Percentiles rank a stretch among this genome's conserved stretches.
phyloP scores from a whole-genome alignment of 345 rosid species.

The Clarkia xantiana region DNA sequence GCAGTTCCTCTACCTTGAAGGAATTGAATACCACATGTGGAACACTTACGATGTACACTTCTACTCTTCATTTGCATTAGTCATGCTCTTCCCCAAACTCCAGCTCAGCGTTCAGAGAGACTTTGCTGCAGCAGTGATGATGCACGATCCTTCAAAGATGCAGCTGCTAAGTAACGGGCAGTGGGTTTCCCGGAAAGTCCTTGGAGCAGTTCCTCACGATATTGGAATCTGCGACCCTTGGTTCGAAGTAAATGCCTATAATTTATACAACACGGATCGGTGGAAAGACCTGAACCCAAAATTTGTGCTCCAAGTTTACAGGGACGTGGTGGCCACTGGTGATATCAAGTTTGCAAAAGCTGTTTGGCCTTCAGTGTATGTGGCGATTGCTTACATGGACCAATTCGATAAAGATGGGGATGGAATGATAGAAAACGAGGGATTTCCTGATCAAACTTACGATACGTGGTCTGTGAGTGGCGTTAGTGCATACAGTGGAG shows the following conservation, averaged over 20 bases:
- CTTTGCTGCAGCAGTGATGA: slow-evolving; percentile 84
- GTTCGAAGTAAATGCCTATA: slow-evolving; percentile 80
- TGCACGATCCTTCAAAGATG: slow-evolving; percentile 71
- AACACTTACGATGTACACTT: slow-evolving; percentile 94
- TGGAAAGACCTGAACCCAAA: slow-evolving; percentile 97
- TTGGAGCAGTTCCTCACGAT: slow-evolving; percentile 95
- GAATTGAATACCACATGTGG: slow-evolving; percentile 86
- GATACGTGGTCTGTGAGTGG: slow-evolving; percentile 93
- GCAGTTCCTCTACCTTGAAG: slow-evolving; percentile 87
- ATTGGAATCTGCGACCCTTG: slow-evolving; percentile 74
- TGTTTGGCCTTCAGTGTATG: slow-evolving; percentile 87
- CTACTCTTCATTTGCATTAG: slow-evolving; percentile 72
- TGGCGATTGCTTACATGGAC: slow-evolving; percentile 83
- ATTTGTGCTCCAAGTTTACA: slow-evolving; percentile 81
- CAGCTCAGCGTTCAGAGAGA: slow-evolving; percentile 89
- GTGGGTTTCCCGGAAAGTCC: slow-evolving; percentile 59
- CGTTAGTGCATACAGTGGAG: slow-evolving; percentile 80
- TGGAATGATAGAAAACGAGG: slow-evolving; percentile 93
- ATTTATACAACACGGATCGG: slow-evolving; percentile 46
- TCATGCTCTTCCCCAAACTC: slow-evolving; percentile 80
- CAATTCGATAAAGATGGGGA: slow-evolving; percentile 91
- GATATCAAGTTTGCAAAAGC: slow-evolving; percentile 64
- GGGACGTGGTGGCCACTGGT: slow-evolving; percentile 81
- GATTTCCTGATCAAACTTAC: slow-evolving; percentile 93
- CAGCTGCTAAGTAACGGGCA: slow-evolving; percentile 47